These are phyloP conservation scores for Hamamelis virginiana DNA, from an alignment of 164 flowering plant genomes.

Conservation along the genomic window DNA sequence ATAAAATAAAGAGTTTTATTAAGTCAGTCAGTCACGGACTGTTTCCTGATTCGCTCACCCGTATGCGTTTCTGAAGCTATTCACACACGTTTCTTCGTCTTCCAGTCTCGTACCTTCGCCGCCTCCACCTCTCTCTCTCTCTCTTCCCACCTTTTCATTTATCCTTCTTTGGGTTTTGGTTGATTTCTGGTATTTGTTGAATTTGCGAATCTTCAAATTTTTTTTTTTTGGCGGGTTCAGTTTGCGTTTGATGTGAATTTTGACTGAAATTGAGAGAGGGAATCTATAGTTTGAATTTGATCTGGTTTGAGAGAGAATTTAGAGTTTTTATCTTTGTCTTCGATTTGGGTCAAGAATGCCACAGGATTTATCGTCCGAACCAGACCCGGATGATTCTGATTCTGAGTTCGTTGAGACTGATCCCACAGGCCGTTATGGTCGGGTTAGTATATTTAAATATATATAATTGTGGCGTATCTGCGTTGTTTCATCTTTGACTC, in stretches of 20 bases:
- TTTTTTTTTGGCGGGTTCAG: neutral
- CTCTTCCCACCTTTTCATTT: too few relatives aligned
- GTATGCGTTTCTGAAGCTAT: too few relatives aligned
- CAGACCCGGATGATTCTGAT: constrained; percentile 60
- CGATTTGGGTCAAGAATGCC: constrained; percentile 35
- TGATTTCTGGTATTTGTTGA: neutral
- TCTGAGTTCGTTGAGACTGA: constrained; percentile 79
- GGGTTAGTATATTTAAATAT: constrained; percentile 47
- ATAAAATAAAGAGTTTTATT: too few relatives aligned
- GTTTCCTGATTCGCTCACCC: too few relatives aligned
- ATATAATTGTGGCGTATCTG: neutral
- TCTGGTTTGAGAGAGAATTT: neutral
- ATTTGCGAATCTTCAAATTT: neutral
- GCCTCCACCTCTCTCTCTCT: too few relatives aligned
- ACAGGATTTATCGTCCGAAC: constrained; percentile 46
- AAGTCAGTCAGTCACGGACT: too few relatives aligned
- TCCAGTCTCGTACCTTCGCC: too few relatives aligned
- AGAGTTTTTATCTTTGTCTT: neutral
- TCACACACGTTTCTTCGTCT: too few relatives aligned
- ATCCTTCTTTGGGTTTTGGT: too few relatives aligned
- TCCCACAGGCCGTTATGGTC: constrained; percentile 87
- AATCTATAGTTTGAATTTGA: neutral
- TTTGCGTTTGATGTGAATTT: neutral
- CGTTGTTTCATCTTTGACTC: neutral
- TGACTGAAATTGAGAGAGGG: neutral